Evolutionary conservation across 805 yeast genomes (phyloP).

Genomic region (Metahyphopichia silvanorum): DNA sequence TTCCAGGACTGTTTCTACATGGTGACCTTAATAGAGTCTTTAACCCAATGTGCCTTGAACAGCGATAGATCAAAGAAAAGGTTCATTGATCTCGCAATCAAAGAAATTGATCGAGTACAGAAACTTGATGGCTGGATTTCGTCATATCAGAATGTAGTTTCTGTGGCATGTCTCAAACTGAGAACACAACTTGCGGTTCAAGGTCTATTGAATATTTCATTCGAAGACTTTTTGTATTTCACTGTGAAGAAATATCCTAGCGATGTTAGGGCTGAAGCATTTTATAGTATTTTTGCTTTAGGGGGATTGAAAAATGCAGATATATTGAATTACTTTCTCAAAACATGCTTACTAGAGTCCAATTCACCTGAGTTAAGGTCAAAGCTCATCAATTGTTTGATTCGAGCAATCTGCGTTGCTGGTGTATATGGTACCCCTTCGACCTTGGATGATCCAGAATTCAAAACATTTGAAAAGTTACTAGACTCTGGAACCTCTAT

Average conservation of each 20-base stretch:
- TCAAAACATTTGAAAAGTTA: constrained; percentile 34
- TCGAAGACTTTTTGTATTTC: constrained; percentile 53
- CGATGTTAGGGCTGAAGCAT: constrained; percentile 64
- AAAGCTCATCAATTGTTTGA: constrained; percentile 46
- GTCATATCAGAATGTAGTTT: constrained; percentile 56
- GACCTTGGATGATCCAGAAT: constrained; percentile 63
- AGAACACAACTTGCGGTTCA: constrained; percentile 56
- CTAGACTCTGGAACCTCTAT: constrained; percentile 16
- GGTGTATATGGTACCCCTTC: constrained; percentile 63
- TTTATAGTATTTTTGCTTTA: constrained; percentile 61
- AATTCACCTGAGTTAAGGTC: constrained; percentile 48
- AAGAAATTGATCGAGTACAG: constrained; percentile 70
- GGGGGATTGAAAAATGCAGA: constrained; percentile 74
- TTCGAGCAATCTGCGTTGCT: constrained; percentile 56
- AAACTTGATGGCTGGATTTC: constrained; percentile 88
- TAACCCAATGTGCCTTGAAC: constrained; percentile 36
- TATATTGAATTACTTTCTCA: constrained; percentile 60
- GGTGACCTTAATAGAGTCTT: constrained; percentile 51
- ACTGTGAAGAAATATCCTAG: constrained; percentile 45
- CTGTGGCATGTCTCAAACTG: constrained; percentile 54
- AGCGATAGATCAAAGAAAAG: constrained; percentile 9
- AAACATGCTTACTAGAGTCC: constrained; percentile 52
- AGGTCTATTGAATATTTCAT: constrained; percentile 50
- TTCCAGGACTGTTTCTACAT: constrained; percentile 73
- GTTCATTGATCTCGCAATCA: constrained; percentile 32